These are phyloP conservation scores for Colletotrichum acutatum DNA, from an alignment of 2,329 filamentous ascomycete genomes.

Conservation along the genomic window DNA sequence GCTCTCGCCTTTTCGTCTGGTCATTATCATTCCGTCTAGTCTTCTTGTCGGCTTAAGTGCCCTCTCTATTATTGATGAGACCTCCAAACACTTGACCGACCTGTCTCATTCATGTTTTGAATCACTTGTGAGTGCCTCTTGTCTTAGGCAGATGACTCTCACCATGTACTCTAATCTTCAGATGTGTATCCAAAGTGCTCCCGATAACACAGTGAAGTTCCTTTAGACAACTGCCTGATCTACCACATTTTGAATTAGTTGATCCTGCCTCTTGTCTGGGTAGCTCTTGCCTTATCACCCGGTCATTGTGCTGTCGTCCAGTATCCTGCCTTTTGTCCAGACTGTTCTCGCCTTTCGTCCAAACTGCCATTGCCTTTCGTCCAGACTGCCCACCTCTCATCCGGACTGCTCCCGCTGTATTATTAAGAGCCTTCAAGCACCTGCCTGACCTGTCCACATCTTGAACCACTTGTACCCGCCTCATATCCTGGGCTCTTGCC, in stretches of 20 bases:
- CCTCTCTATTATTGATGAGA: too few species aligned
- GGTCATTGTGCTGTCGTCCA: neutral
- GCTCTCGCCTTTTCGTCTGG: neutral
- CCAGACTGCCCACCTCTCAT: neutral
- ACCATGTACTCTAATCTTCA: neutral
- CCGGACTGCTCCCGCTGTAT: neutral
- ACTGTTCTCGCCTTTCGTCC: neutral
- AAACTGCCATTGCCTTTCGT: neutral
- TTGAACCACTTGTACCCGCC: neutral
- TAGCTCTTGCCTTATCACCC: neutral
- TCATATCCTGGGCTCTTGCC: neutral
- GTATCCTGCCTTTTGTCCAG: neutral
- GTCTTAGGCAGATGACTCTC: too few species aligned
- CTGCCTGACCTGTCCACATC: neutral
- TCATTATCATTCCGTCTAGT: neutral
- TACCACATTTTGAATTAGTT: neutral
- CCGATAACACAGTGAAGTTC: neutral
- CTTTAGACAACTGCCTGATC: neutral
- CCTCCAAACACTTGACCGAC: too few species aligned
- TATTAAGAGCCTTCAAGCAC: neutral
- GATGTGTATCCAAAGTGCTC: neutral
- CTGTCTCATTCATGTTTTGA: too few species aligned
- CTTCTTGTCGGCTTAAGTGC: neutral
- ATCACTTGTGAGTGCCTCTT: too few species aligned
- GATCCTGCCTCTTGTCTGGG: neutral